Evolutionary conservation across 1,284 basidiomycete species (phyloP).

Genomic region (Pseudomicrostroma phylloplanum): DNA sequence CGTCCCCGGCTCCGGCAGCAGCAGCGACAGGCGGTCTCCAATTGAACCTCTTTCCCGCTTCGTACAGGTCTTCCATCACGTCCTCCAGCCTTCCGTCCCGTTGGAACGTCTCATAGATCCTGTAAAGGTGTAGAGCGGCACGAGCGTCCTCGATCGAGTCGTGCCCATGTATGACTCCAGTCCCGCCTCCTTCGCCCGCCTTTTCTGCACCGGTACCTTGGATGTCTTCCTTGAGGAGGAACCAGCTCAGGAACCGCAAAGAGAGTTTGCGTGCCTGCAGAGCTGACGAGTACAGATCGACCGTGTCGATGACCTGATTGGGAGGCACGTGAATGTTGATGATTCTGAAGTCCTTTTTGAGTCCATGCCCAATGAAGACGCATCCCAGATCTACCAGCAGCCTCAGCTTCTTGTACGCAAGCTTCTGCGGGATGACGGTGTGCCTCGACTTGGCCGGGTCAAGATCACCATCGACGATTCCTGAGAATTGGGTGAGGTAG

Average conservation of each 20-base stretch:
- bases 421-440: constrained; percentile 86
- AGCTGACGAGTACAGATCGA: constrained; percentile 82
- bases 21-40: constrained; percentile 2
- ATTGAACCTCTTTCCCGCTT: constrained; percentile 50
- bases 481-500: constrained; percentile 93
- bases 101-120: constrained; percentile 73
- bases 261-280: constrained; percentile 78
- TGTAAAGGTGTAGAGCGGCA: constrained; percentile 79
- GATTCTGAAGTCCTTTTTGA: constrained; percentile 98
- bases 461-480: constrained; percentile 85
- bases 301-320: constrained; percentile 91
- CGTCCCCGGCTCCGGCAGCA: not conserved
- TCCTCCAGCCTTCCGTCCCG: constrained; percentile 72
- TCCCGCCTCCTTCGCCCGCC: constrained; percentile 17
- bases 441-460: constrained; percentile 75
- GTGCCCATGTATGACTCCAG: constrained; percentile 57
- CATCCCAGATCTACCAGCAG: constrained; percentile 89
- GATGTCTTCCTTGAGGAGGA: constrained; percentile 80
- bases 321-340: constrained; percentile 97
- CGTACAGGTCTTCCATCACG: constrained; percentile 68
- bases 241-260: constrained; percentile 90
- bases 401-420: constrained; percentile 96
- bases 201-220: constrained; percentile 57
- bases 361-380: constrained; percentile 92
- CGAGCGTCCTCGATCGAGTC: constrained; percentile 89